Conservation (phyloP, 2,329 filamentous ascomycete genomes). For the Cladophialophora bantiana region DNA sequence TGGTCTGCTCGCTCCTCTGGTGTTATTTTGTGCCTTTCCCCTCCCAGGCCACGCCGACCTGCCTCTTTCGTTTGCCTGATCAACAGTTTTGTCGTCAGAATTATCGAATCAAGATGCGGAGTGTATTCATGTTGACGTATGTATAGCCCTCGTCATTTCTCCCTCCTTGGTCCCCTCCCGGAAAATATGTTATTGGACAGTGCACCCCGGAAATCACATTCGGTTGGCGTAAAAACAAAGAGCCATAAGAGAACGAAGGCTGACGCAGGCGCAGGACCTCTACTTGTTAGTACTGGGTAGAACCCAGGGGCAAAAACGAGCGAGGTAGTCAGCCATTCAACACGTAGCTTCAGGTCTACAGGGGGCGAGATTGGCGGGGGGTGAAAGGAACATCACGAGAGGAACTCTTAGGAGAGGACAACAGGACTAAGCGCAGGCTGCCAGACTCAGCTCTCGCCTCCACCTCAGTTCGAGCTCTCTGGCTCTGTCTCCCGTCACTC, state of each 20-base stretch:
- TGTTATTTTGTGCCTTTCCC: slow-evolving; percentile 1
- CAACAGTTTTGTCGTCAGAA: neutral
- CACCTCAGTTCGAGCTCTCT: slow-evolving; percentile 13
- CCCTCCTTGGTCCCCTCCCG: neutral
- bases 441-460: slow-evolving; percentile 21
- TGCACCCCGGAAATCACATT: neutral
- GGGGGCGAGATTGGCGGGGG: slow-evolving; percentile 5
- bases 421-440: slow-evolving; percentile 7
- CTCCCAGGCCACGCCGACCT: neutral
- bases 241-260: neutral
- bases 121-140: neutral
- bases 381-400: neutral
- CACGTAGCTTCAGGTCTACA: neutral
- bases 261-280: slow-evolving; percentile 3
- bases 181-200: neutral
- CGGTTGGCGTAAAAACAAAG: neutral
- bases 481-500: slow-evolving; percentile 14
- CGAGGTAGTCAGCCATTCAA: slow-evolving; percentile 4
- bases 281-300: neutral
- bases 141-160: neutral
- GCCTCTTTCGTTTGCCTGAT: neutral
- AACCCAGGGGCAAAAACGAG: neutral
- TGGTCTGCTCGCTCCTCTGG: neutral
- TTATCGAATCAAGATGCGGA: slow-evolving; percentile 5
- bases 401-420: slow-evolving; percentile 4